Base-by-base conservation (phyloP, 1,284 basidiomycete genomes). In the Irpex sp. region DNA sequence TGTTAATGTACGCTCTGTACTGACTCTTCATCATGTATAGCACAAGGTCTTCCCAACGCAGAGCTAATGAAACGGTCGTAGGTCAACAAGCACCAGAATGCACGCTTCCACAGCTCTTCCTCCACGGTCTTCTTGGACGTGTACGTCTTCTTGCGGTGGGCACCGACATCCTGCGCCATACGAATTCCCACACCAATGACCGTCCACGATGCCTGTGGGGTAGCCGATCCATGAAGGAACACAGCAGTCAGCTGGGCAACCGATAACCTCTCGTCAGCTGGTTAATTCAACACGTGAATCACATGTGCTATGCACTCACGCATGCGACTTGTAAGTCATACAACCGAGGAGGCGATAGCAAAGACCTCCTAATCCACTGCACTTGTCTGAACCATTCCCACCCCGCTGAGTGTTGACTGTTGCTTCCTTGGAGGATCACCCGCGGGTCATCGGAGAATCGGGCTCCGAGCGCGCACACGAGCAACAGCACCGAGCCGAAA, bases 1-100 rank as follows among this genome's bases (percentile, higher is more conserved):
- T 35, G 7, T 21, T 35, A 19, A 59, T 26, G 26, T 57, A 39
- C 51, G 49, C 13, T 17, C 33, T n/a, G 4, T 13, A 58, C 85
- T 13, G 66, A 90, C 89, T 93, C 93, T 72, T 93, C 90, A 65
- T 94, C 91, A 62, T 92, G 88, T 53, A 94, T 85, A 1, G 88
- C 89, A 70, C 90, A 88, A 0, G 91, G 89, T 17, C 93, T 78
- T n/a, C 93, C 93, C 13, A 94, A 78, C 1, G 82, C 81, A 5
- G 88, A 83, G 68, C 90, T 92, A 54, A 83, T 78, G 65, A 81
- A 75, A 39, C 89, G 81, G 71, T 91, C 89, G 33, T 63, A 87
- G 72, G 46, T 77, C 75, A 1, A 89, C 79, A 0, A 90, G 77
- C 7, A 83, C 78, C 92, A 94, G 72, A 94, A 94, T 0, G 82